Evolutionary conservation across 192 early-diverging fungal genomes (phyloP).

Genomic region (Coemansia sp.): DNA sequence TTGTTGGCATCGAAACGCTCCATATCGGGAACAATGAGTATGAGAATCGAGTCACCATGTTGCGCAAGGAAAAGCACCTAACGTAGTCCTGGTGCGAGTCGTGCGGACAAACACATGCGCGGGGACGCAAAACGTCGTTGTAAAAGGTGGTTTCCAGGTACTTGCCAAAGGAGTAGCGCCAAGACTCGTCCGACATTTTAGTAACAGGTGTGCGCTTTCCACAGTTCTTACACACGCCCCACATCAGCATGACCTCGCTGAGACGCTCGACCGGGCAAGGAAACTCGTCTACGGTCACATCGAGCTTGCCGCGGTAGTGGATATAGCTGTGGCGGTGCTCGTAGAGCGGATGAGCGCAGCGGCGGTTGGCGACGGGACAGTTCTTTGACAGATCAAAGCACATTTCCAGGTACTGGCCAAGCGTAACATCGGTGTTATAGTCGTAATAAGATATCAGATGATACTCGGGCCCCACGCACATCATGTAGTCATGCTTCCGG

Average conservation of each 20-base stretch:
- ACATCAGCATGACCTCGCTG: conserved; percentile 84
- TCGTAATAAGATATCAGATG: conserved; percentile 77
- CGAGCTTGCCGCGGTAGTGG: conserved; percentile 77
- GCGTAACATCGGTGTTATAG: conserved; percentile 73
- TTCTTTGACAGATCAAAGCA: conserved; percentile 66
- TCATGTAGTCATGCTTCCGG: conserved; percentile 43
- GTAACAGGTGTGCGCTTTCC: conserved; percentile 66
- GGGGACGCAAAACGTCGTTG: conserved; percentile 63
- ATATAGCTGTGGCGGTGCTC: conserved; percentile 86
- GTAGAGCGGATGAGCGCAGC: conserved; percentile 76
- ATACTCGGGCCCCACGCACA: conserved; percentile 70
- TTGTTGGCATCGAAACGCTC: conserved; percentile 44
- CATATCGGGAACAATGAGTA: conserved; percentile 55
- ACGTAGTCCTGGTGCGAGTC: conserved; percentile 80
- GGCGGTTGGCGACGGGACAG: conserved; percentile 61
- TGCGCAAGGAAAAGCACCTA: conserved; percentile 77
- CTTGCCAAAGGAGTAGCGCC: conserved; percentile 97
- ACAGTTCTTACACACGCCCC: conserved; percentile 83
- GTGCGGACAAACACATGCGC: conserved; percentile 77
- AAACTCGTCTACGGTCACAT: conserved; percentile 69
- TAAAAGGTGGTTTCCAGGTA: conserved; percentile 93
- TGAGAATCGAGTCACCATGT: conserved; percentile 77
- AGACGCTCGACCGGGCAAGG: conserved; percentile 62
- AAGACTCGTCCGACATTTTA: conserved; percentile 81
- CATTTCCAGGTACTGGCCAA: conserved; percentile 86